Conservation (phyloP, 768 basidiomycete species). For the Rhizopogon rudus region DNA sequence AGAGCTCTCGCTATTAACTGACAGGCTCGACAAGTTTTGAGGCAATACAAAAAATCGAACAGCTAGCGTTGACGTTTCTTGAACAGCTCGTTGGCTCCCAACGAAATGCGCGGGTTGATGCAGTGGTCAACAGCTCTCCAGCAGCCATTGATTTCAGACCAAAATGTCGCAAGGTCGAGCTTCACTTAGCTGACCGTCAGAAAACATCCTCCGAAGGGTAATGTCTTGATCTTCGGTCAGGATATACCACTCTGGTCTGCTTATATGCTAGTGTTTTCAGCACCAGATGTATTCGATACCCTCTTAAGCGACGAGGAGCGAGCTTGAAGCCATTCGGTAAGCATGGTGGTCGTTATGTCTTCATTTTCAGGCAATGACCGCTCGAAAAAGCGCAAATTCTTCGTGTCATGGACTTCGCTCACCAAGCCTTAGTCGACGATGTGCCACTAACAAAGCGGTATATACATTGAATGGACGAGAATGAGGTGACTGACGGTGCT, state of each 20-base stretch:
- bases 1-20: neutral
- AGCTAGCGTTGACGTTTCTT: constrained; percentile 24
- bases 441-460: constrained; percentile 65
- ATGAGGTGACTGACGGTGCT: neutral
- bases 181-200: constrained; percentile 32
- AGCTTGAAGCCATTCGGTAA: constrained; percentile 41
- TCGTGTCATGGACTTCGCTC: constrained; percentile 59
- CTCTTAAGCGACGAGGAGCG: constrained; percentile 27
- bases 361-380: neutral
- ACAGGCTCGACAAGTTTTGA: constrained; percentile 12
- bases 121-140: neutral
- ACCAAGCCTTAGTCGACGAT: constrained; percentile 54
- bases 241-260: neutral
- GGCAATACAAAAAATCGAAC: constrained; percentile 23
- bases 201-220: constrained; percentile 28
- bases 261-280: neutral
- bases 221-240: neutral
- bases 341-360: neutral
- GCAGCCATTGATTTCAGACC: constrained; percentile 5
- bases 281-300: constrained; percentile 29
- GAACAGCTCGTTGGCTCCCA: constrained; percentile 23
- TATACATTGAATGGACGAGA: constrained; percentile 4
- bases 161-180: constrained; percentile 21
- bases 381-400: constrained; percentile 57
- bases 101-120: constrained; percentile 1